Base-by-base conservation (phyloP, 257 asterid species). In the Pogostemon cablin region DNA sequence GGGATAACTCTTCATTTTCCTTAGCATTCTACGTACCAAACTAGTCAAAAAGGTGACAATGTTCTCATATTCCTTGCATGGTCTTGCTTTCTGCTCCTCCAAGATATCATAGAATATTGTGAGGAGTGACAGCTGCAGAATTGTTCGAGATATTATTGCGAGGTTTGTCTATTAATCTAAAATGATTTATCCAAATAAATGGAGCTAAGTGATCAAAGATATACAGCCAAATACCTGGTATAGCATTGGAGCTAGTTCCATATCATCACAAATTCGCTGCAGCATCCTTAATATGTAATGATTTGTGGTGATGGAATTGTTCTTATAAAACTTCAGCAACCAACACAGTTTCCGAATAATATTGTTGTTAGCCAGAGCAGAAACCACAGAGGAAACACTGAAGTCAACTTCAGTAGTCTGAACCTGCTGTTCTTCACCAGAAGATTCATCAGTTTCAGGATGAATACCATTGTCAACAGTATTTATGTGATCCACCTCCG, bases 241-340 rank as follows among this genome's bases (percentile, higher is more conserved):
- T 50, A 95, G 84, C 98, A 91, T 85, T 63, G 99, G 98, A 78
- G 95, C 80, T 43, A 91, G 96, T 55, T 87, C 99, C 80, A 95
- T 72, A 77, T 95, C 96, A 62, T 95, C 96, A 61, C 96, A 86
- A 77, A 95, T 78, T 74, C 93, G 86, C 62, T 81, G 83, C 54
- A 91, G 86, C 79, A 88, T 76, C 81, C 73, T 71, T 78, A 91
- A 40, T 69, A 89, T 84, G 84, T 82, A 83, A 79, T 91, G 93
- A 77, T 95, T 95, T 20, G 96, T 89, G 54, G 74, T 74, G 73
- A 73, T 70, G 48, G 96, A 89, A 85, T 95, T 95, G 84, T 85
- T 85, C 81, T 86, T 89, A 75, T 91, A 95, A 69, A 81, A 87
- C 83, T 84, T 87, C 65, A 95, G 89, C 82, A 95, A 73, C 99